phyloP scores from a whole-genome alignment of 345 rosid genomes.

The Lenwebbia sp. region DNA sequence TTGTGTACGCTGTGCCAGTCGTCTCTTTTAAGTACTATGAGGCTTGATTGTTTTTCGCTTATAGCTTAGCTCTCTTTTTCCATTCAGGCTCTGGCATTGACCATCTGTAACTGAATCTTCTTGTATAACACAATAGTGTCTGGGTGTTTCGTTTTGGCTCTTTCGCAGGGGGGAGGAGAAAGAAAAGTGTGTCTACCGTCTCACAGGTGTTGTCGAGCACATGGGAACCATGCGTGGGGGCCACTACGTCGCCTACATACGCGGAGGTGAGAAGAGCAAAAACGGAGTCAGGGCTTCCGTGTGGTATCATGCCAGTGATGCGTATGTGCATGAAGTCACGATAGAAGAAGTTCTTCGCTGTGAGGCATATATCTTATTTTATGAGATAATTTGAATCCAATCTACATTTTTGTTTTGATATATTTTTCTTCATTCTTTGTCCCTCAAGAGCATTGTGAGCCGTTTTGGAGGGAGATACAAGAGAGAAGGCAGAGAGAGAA shows the following conservation, averaged over 20 bases:
- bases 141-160: not conserved
- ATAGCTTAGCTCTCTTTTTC: not conserved
- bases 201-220: slow-evolving; percentile 87
- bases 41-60: not conserved
- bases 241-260: slow-evolving; percentile 81
- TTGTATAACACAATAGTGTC: not conserved
- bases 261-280: slow-evolving; percentile 33
- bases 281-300: slow-evolving; percentile 15
- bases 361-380: slow-evolving; percentile 92
- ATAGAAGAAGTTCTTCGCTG: slow-evolving; percentile 67
- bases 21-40: not conserved
- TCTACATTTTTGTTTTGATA: not conserved
- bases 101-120: not conserved
- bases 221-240: slow-evolving; percentile 90
- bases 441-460: not conserved
- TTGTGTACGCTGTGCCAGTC: not conserved
- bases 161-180: slow-evolving; percentile 27
- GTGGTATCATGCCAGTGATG: slow-evolving; percentile 75
- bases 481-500: not conserved
- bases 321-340: slow-evolving; percentile 53
- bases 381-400: slow-evolving; percentile 35
- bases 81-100: not conserved
- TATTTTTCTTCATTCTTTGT: slow-evolving; percentile 2
- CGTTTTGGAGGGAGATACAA: not conserved
- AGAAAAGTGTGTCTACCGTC: slow-evolving; percentile 35